phyloP scores from a whole-genome alignment of 139 green algal species.

The Tetradesmus obliquus region DNA sequence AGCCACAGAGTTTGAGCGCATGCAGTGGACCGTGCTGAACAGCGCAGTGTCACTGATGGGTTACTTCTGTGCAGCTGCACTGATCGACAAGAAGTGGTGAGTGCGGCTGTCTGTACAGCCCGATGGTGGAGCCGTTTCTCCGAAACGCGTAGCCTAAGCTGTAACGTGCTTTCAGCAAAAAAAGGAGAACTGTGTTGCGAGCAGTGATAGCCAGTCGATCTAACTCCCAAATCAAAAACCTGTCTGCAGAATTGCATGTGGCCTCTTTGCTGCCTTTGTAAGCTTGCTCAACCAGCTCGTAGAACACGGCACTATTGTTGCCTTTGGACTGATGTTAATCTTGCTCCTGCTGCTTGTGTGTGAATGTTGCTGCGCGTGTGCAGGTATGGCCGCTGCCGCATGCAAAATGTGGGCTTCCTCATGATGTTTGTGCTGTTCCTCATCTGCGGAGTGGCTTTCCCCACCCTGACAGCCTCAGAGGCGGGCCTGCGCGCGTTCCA shows the following conservation, averaged over 20 bases:
- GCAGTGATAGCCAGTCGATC: no score
- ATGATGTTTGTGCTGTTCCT: conserved; percentile 76
- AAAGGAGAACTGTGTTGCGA: no score
- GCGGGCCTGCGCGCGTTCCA: conserved; percentile 37
- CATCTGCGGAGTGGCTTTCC: conserved; percentile 63
- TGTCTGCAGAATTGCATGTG: no score
- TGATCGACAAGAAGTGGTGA: conserved; percentile 72
- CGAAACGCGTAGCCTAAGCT: no score
- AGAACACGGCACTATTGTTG: no score
- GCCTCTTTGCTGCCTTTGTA: no score
- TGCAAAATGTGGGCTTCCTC: conserved; percentile 64
- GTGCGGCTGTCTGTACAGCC: background rate
- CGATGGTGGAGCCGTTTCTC: background rate
- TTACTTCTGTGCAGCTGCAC: conserved; percentile 74
- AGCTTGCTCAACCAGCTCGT: no score
- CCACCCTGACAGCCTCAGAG: conserved; percentile 42
- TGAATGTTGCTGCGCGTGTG: background rate
- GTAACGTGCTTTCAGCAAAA: no score
- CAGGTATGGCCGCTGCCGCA: conserved; percentile 55
- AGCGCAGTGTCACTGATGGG: conserved; percentile 70
- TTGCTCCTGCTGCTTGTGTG: no score
- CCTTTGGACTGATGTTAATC: no score
- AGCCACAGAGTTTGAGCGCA: conserved; percentile 59
- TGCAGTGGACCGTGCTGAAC: conserved; percentile 84
- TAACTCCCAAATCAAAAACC: no score